Evolutionary conservation across 177 flowering plant species (phyloP).

Genomic region (Telopea speciosissima): DNA sequence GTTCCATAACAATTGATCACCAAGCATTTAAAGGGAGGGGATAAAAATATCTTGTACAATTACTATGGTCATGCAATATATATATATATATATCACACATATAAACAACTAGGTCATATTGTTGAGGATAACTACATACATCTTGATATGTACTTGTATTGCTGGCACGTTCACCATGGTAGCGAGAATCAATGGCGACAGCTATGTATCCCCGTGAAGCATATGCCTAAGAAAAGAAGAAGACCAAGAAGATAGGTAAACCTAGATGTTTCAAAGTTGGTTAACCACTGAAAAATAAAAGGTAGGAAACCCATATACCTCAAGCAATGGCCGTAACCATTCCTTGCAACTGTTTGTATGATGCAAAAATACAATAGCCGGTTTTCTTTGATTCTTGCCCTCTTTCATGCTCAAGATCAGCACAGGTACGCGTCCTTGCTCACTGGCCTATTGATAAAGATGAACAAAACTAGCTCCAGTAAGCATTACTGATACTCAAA

Average conservation of each 20-base stretch:
- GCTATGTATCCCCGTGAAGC: slow-evolving; percentile 92
- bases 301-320: slow-evolving; percentile 35
- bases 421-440: slow-evolving; percentile 54
- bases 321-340: slow-evolving; percentile 92
- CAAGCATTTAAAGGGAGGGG: not conserved
- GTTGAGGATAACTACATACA: slow-evolving; percentile 27
- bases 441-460: slow-evolving; percentile 31
- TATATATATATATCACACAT: too few relatives aligned
- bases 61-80: not conserved
- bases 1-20: not conserved
- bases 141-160: slow-evolving; percentile 63
- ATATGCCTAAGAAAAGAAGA: slow-evolving; percentile 61
- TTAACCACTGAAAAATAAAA: not conserved
- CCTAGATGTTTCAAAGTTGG: not conserved
- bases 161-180: slow-evolving; percentile 94
- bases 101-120: not conserved
- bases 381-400: slow-evolving; percentile 38
- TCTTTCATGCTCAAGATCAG: slow-evolving; percentile 69
- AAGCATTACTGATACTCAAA: not conserved
- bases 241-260: not conserved
- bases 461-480: not conserved
- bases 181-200: slow-evolving; percentile 73
- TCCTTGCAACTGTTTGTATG: slow-evolving; percentile 87
- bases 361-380: slow-evolving; percentile 85
- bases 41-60: not conserved